Conservation (phyloP, 2,329 filamentous ascomycete genomes). For the Onygenales sp. region DNA sequence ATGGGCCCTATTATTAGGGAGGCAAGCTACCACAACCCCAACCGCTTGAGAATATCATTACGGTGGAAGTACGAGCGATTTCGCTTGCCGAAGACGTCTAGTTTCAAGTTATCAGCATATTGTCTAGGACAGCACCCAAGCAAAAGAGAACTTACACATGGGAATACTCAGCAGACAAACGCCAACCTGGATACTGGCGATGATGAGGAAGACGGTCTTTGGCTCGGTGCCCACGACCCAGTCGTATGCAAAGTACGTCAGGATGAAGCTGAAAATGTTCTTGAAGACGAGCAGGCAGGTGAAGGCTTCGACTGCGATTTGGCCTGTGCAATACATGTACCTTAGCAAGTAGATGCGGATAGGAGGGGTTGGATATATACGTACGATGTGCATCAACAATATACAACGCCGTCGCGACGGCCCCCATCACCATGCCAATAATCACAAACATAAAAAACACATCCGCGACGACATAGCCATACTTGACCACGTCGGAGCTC, state of each 20-base stretch:
- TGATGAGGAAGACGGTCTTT: conserved; percentile 54
- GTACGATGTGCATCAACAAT: conserved; percentile 85
- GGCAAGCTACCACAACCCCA: conserved; percentile 8
- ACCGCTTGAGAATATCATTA: conserved; percentile 57
- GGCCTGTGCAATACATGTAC: conserved; percentile 38
- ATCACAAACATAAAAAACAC: conserved; percentile 79
- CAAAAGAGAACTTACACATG: conserved; percentile 57
- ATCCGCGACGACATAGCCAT: conserved; percentile 64
- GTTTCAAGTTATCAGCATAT: not conserved
- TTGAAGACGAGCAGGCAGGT: conserved; percentile 89
- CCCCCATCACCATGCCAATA: conserved; percentile 83
- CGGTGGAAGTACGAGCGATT: conserved; percentile 65
- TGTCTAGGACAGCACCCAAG: not conserved
- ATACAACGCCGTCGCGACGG: conserved; percentile 76
- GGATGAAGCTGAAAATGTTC: conserved; percentile 79
- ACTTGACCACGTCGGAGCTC: conserved; percentile 49
- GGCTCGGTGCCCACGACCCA: conserved; percentile 61
- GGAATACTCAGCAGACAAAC: conserved; percentile 68
- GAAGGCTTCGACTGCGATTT: conserved; percentile 78
- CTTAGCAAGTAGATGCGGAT: too few species aligned
- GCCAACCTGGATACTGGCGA: conserved; percentile 67
- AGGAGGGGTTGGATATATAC: too few species aligned
- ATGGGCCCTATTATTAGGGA: too few species aligned
- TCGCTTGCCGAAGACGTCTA: conserved; percentile 70
- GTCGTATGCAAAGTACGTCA: conserved; percentile 75